Evolutionary conservation across 2,329 filamentous ascomycete species (phyloP).

Genomic region (Penicillium sp.): DNA sequence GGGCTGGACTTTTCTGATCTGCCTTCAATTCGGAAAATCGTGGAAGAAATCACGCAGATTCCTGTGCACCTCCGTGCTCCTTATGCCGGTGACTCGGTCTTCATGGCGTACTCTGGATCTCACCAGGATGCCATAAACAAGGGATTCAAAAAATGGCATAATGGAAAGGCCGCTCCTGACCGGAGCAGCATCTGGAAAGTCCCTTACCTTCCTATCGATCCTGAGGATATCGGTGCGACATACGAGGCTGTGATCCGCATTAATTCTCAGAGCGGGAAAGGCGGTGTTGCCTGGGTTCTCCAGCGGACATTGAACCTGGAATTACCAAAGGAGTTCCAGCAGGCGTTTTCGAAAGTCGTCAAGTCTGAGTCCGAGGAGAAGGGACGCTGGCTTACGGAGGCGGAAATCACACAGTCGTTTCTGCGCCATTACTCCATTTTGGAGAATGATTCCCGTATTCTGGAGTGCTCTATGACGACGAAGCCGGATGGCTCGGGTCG

Average conservation of each 20-base stretch:
- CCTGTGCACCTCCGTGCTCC: constrained; percentile 86
- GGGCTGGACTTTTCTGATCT: constrained; percentile 91
- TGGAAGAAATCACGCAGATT: constrained; percentile 93
- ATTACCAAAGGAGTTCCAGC: neutral
- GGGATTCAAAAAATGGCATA: neutral
- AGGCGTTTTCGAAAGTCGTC: neutral
- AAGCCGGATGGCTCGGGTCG: neutral
- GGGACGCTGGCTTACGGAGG: neutral
- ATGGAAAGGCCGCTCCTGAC: neutral
- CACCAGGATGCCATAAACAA: neutral
- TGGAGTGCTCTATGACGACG: neutral
- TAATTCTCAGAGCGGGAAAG: neutral
- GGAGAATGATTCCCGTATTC: neutral
- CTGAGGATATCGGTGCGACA: neutral
- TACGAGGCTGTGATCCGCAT: neutral
- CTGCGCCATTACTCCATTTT: neutral
- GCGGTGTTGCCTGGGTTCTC: neutral
- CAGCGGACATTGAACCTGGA: neutral
- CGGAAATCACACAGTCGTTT: neutral
- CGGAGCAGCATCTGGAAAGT: neutral
- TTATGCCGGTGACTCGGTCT: constrained; percentile 55
- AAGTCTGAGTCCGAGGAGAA: neutral
- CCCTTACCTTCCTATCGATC: neutral
- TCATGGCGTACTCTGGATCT: neutral
- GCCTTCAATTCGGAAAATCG: constrained; percentile 78